These are phyloP conservation scores for Tetrahymena thermophila DNA, from an alignment of 73 alveolate species.

Conservation along the genomic window DNA sequence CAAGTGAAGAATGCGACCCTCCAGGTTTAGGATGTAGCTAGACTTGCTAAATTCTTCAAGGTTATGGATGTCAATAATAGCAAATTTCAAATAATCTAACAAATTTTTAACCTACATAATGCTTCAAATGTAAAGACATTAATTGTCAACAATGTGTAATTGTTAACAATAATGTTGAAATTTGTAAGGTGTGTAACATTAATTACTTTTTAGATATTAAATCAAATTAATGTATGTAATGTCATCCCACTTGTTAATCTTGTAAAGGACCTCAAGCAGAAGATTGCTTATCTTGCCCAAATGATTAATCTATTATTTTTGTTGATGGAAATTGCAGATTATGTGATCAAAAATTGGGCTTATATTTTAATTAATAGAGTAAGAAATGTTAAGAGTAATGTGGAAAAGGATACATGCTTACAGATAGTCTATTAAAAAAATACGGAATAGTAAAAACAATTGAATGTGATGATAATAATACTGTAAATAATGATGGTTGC, in stretches of 20 bases:
- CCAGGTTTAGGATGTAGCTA: background rate
- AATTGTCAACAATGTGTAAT: background rate
- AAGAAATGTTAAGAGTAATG: background rate
- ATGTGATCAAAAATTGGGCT: background rate
- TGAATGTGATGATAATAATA: background rate
- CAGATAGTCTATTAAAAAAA: background rate
- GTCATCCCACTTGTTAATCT: background rate
- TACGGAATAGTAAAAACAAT: background rate
- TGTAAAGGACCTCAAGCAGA: background rate
- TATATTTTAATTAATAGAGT: background rate
- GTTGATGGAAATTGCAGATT: background rate
- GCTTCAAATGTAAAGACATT: background rate
- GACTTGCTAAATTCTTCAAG: background rate
- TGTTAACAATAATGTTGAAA: background rate
- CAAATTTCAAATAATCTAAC: background rate
- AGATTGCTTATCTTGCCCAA: background rate
- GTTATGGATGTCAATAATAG: background rate
- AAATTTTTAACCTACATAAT: background rate
- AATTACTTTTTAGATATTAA: background rate
- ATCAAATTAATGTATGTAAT: background rate
- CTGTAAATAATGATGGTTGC: background rate
- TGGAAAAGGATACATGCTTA: background rate
- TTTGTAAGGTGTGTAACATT: background rate
- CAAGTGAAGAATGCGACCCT: background rate
- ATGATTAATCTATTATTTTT: background rate